phyloP scores from a whole-genome alignment of 1,139 yeast genomes.

The Taphrina populina region DNA sequence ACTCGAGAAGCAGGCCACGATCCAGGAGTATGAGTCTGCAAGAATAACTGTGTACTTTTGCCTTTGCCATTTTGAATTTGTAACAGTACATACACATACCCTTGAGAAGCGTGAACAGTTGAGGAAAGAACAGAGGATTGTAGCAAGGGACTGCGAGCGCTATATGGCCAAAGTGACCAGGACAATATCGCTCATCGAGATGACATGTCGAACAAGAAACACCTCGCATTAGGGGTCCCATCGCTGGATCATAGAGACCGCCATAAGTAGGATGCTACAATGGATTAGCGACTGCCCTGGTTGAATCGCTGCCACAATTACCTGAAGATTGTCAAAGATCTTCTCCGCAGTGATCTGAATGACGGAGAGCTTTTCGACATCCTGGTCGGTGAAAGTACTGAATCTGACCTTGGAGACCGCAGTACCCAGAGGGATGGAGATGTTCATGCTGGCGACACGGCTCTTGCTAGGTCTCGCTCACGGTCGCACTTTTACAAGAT shows the following conservation, averaged over 20 bases:
- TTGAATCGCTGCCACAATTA: no score
- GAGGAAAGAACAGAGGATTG: slow-evolving; percentile 90
- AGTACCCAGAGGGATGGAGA: slow-evolving; percentile 45
- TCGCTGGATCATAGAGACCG: slow-evolving; percentile 88
- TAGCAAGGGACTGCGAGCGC: slow-evolving; percentile 94
- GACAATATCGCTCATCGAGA: slow-evolving; percentile 87
- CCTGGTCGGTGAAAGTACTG: slow-evolving; percentile 76
- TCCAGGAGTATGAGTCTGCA: slow-evolving; percentile 81
- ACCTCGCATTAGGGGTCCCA: slow-evolving; percentile 77
- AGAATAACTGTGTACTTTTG: slow-evolving; percentile 71
- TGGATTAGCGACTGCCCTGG: no score
- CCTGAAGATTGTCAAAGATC: slow-evolving; percentile 81
- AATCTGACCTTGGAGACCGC: slow-evolving; percentile 91
- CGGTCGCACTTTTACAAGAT: no score
- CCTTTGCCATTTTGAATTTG: slow-evolving; percentile 65
- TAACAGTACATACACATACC: slow-evolving; percentile 89
- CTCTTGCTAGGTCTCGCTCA: neutral
- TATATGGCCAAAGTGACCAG: slow-evolving; percentile 98
- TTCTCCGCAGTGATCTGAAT: slow-evolving; percentile 94
- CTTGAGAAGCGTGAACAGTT: slow-evolving; percentile 78
- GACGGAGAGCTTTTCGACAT: slow-evolving; percentile 81
- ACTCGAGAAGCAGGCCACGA: slow-evolving; percentile 81
- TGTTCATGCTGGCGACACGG: slow-evolving; percentile 31
- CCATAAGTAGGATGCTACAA: slow-evolving; percentile 84
- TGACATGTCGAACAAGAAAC: slow-evolving; percentile 86